Conservation (phyloP, 495 filamentous ascomycete species). For the Aspergillus carlsbadensis region DNA sequence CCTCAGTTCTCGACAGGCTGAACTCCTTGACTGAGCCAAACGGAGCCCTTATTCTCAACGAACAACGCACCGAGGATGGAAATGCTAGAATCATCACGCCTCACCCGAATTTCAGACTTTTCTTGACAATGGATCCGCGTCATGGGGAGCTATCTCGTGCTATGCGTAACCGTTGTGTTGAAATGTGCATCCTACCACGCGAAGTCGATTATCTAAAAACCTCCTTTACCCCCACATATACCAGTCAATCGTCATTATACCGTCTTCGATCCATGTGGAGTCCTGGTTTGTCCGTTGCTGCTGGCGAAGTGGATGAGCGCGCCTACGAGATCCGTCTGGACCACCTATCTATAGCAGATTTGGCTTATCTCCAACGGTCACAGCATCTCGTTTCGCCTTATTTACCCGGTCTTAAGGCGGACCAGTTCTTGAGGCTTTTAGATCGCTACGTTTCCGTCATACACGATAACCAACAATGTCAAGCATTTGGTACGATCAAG, state of each 20-base stretch:
- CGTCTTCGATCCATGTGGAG: constrained; percentile 49
- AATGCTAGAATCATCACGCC: constrained; percentile 76
- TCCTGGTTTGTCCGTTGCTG: constrained; percentile 19
- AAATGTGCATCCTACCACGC: constrained; percentile 68
- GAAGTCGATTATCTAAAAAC: constrained; percentile 22
- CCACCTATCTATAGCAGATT: constrained; percentile 54
- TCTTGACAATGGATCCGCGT: constrained; percentile 89
- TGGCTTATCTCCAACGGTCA: constrained; percentile 44
- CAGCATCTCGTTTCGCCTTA: constrained; percentile 20
- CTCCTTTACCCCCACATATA: constrained; percentile 35
- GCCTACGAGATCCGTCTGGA: constrained; percentile 48
- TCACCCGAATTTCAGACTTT: constrained; percentile 86
- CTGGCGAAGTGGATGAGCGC: constrained; percentile 20
- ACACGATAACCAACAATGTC: constrained; percentile 42
- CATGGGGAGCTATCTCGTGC: constrained; percentile 94
- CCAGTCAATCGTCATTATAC: constrained; percentile 50
- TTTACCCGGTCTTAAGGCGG: constrained; percentile 17
- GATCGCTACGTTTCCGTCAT: constrained; percentile 34
- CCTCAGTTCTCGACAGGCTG: constrained; percentile 89
- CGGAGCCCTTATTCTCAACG: constrained; percentile 84
- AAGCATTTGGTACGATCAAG: constrained; percentile 27
- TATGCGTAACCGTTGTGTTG: constrained; percentile 93
- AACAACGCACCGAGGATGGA: constrained; percentile 80
- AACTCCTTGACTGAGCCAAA: constrained; percentile 94
- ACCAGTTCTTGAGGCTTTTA: constrained; percentile 22